Percentiles rank a stretch among this genome's conserved stretches.
phyloP scores from a whole-genome alignment of 768 basidiomycete species.

The Amanita inopinata region DNA sequence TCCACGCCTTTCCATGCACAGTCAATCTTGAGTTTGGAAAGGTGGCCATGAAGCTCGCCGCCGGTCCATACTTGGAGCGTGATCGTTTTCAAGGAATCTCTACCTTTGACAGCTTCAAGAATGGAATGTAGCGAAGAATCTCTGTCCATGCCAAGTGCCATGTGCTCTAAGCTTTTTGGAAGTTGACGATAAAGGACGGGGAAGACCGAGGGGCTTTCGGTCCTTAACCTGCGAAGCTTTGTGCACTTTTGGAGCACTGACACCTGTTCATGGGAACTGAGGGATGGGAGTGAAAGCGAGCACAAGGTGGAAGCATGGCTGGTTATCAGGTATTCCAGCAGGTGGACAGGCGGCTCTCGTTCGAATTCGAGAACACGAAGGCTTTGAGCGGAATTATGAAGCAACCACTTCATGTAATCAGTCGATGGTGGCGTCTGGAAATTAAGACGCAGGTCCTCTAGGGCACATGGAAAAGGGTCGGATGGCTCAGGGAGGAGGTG shows the following conservation, averaged over 20 bases:
- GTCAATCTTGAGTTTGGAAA: slow-evolving; percentile 47
- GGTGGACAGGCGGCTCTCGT: slow-evolving; percentile 44
- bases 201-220: slow-evolving; percentile 31
- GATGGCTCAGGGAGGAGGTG: slow-evolving; percentile 33
- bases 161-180: slow-evolving; percentile 29
- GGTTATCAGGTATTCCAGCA: slow-evolving; percentile 46
- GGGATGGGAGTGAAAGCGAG: slow-evolving; percentile 50
- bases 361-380: slow-evolving; percentile 48
- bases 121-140: slow-evolving; percentile 46
- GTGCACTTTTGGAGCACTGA: slow-evolving; percentile 36
- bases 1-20: slow-evolving; percentile 57
- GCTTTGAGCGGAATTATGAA: slow-evolving; percentile 42
- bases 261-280: slow-evolving; percentile 36
- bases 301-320: slow-evolving; percentile 39
- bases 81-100: slow-evolving; percentile 34
- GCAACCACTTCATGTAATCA: slow-evolving; percentile 63
- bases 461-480: slow-evolving; percentile 35
- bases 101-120: slow-evolving; percentile 41
- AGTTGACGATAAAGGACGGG: slow-evolving; percentile 1
- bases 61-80: slow-evolving; percentile 47
- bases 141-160: slow-evolving; percentile 53
- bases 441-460: slow-evolving; percentile 51
- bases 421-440: slow-evolving; percentile 52
- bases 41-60: slow-evolving; percentile 38
- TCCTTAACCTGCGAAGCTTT: slow-evolving; percentile 42